A percentile compares a stretch with the other conserved stretches of the same genome.
Conservation (phyloP, 208 protist species). For the Trypanosomatidae sp. region DNA sequence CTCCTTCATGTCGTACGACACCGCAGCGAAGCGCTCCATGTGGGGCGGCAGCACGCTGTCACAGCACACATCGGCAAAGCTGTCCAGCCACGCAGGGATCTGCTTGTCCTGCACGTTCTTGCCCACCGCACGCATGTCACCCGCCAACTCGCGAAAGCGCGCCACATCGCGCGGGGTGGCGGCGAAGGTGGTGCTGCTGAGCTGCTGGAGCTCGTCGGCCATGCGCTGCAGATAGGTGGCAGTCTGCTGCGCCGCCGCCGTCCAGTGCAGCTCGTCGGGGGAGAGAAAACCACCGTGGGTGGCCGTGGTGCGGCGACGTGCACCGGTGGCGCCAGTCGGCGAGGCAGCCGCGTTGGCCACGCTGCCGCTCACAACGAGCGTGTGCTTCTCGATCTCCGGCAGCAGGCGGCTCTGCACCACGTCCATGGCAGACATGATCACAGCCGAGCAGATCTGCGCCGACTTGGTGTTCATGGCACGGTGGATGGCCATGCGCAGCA, state of each 20-base stretch:
- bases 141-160: constrained; percentile 68
- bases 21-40: constrained; percentile 49
- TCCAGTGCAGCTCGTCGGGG: constrained; percentile 62
- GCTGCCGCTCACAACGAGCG: constrained; percentile 2
- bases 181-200: constrained; percentile 18
- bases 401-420: constrained; percentile 57
- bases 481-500: constrained; percentile 79
- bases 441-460: constrained; percentile 78
- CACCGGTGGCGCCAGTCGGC: too few relatives aligned
- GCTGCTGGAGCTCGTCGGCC: constrained; percentile 58
- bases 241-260: constrained; percentile 39
- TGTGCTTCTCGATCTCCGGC: constrained; percentile 45
- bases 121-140: constrained; percentile 45
- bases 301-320: too few relatives aligned
- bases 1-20: constrained; percentile 72
- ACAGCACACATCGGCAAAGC: constrained; percentile 28
- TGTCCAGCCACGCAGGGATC: constrained; percentile 19
- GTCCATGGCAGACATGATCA: constrained; percentile 63
- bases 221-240: constrained; percentile 51
- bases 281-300: constrained; percentile 21
- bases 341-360: too few relatives aligned
- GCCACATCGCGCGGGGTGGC: constrained; percentile 32
- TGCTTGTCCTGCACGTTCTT: constrained; percentile 17
- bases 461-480: constrained; percentile 81
- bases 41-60: constrained; percentile 42